These are phyloP conservation scores for Amylocystis lapponica DNA, from an alignment of 768 basidiomycete species.

Conservation along the genomic window DNA sequence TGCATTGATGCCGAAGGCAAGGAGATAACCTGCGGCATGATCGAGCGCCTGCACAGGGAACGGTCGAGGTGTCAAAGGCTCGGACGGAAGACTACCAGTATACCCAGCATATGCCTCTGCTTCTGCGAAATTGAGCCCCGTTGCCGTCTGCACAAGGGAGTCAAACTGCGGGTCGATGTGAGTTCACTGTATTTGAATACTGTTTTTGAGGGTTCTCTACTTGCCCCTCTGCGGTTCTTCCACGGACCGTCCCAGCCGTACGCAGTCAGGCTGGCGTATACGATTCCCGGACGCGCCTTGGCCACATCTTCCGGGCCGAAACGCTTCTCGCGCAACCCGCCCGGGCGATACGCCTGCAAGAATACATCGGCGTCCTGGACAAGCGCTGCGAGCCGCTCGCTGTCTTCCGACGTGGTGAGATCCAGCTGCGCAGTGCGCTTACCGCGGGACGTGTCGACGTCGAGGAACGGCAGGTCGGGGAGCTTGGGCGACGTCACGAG, in stretches of 20 bases:
- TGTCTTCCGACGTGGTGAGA: slow-evolving; percentile 30
- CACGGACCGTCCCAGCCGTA: slow-evolving; percentile 58
- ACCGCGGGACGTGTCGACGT: slow-evolving; percentile 55
- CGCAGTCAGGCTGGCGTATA: slow-evolving; percentile 48
- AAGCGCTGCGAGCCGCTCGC: slow-evolving; percentile 30
- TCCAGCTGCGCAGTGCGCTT: slow-evolving; percentile 62
- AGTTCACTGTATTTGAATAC: background rate
- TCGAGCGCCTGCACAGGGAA: slow-evolving; percentile 58
- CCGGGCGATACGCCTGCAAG: slow-evolving; percentile 55
- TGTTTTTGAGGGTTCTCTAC: too few relatives aligned
- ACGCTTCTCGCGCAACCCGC: slow-evolving; percentile 40
- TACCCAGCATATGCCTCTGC: slow-evolving; percentile 39
- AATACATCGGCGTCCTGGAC: slow-evolving; percentile 47
- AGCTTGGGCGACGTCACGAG: slow-evolving; percentile 49
- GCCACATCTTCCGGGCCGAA: slow-evolving; percentile 41
- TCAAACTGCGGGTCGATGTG: slow-evolving; percentile 40
- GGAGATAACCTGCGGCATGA: slow-evolving; percentile 52
- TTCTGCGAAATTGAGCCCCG: slow-evolving; percentile 56
- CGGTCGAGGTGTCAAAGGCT: slow-evolving; percentile 23
- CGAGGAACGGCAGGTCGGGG: slow-evolving; percentile 44
- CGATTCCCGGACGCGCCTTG: slow-evolving; percentile 36
- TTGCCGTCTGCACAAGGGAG: slow-evolving; percentile 57
- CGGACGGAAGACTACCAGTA: slow-evolving; percentile 7
- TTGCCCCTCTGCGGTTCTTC: slow-evolving; percentile 46
- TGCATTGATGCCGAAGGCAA: slow-evolving; percentile 53